A percentile compares a stretch with the other conserved stretches of the same genome.
Conservation (phyloP, 495 filamentous ascomycete genomes). For the Daldinia concentrica region DNA sequence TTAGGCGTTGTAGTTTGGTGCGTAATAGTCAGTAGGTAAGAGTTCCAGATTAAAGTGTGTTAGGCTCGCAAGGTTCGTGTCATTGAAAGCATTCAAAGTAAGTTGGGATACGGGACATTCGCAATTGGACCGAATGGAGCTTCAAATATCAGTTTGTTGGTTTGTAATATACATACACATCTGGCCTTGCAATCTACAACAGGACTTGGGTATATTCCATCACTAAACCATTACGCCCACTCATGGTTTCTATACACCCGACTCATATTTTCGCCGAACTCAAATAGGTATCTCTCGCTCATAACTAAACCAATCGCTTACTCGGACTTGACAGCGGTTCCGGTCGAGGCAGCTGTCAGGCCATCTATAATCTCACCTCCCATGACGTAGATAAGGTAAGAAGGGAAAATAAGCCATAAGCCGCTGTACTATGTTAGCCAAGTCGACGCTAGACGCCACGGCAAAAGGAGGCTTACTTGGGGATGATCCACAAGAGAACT, state of each 20-base stretch:
- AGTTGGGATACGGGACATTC: neutral
- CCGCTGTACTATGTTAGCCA: conserved; percentile 61
- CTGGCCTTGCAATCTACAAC: neutral
- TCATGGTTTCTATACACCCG: conserved; percentile 1
- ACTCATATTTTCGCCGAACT: neutral
- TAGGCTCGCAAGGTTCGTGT: neutral
- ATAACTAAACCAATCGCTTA: neutral
- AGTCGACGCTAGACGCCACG: neutral
- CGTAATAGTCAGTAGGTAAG: neutral
- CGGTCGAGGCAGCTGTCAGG: conserved; percentile 51
- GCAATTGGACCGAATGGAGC: neutral
- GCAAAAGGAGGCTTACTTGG: conserved; percentile 68
- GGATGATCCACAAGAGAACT: conserved; percentile 77
- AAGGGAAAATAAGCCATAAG: conserved; percentile 77
- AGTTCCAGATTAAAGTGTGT: neutral
- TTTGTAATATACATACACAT: neutral
- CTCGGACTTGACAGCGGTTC: conserved; percentile 29
- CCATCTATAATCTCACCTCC: conserved; percentile 75
- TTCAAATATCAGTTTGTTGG: neutral
- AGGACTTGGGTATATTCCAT: neutral
- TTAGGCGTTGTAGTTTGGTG: conserved; percentile 6
- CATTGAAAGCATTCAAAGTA: neutral
- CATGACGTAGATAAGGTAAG: conserved; percentile 74
- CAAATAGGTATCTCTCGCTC: neutral
- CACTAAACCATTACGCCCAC: neutral